phyloP scores from a whole-genome alignment of 345 rosid species.

The Lenwebbia sp. region DNA sequence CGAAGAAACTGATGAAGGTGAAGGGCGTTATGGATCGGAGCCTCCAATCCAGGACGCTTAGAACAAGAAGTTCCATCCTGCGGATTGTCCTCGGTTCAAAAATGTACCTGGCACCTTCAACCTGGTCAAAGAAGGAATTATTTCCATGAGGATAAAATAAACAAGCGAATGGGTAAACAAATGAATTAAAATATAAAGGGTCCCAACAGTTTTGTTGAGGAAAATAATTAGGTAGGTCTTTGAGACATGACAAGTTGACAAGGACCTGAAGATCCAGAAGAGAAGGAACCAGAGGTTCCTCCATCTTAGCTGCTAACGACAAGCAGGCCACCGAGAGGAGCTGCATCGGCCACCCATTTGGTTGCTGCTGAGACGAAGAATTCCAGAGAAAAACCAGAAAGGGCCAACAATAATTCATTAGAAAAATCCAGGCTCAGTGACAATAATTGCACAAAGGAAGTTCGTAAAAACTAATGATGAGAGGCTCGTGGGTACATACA shows the following conservation, averaged over 20 bases:
- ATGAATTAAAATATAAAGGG: neutral
- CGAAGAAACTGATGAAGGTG: constrained; percentile 72
- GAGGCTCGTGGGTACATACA: neutral
- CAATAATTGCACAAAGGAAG: neutral
- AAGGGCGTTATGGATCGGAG: constrained; percentile 89
- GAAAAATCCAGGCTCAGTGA: neutral
- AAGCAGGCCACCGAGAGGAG: constrained; percentile 85
- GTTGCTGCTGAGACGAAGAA: constrained; percentile 48
- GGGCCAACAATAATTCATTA: neutral
- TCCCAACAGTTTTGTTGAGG: neutral
- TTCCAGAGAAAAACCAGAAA: neutral
- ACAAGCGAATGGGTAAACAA: neutral
- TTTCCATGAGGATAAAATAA: neutral
- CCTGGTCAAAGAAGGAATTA: constrained; percentile 19
- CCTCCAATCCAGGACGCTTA: constrained; percentile 81
- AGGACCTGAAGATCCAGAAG: constrained; percentile 82
- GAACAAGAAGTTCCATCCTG: constrained; percentile 89
- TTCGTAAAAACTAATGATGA: neutral
- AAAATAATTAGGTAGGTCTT: neutral
- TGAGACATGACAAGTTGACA: neutral
- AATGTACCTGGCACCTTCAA: constrained; percentile 57
- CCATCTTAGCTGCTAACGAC: constrained; percentile 98
- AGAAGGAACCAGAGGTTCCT: constrained; percentile 87
- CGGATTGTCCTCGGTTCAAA: constrained; percentile 82
- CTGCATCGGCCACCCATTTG: constrained; percentile 82